phyloP scores from a whole-genome alignment of 805 yeast genomes.

The Cyberlindnera xylosilytica region DNA sequence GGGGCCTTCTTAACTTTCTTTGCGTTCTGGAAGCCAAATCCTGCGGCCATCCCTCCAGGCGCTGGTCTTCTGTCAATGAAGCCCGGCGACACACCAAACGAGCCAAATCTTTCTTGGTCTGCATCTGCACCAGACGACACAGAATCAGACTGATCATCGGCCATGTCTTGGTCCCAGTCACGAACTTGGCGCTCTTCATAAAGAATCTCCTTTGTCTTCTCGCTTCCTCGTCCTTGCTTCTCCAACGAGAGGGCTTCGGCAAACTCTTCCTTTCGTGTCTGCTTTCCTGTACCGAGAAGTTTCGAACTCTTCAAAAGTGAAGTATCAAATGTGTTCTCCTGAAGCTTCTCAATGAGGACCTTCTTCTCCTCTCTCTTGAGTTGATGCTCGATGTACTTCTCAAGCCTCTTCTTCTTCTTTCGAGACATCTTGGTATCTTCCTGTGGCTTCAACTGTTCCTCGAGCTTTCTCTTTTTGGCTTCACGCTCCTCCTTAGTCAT shows the following conservation, averaged over 20 bases:
- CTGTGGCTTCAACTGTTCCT: conserved; percentile 54
- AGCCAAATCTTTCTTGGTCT: conserved; percentile 24
- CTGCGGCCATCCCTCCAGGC: conserved; percentile 59
- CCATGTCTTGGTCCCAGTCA: conserved; percentile 52
- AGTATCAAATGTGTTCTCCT: conserved; percentile 64
- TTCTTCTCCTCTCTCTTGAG: conserved; percentile 85
- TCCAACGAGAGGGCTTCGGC: conserved; percentile 75
- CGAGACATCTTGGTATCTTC: conserved; percentile 67
- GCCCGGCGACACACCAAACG: conserved; percentile 31
- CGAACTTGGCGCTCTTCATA: conserved; percentile 67
- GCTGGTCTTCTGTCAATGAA: conserved; percentile 74
- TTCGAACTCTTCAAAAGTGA: conserved; percentile 68
- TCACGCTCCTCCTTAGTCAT: conserved; percentile 60
- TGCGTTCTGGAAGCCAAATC: conserved; percentile 64
- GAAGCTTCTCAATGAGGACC: conserved; percentile 66
- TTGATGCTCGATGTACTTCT: conserved; percentile 91
- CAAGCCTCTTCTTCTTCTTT: conserved; percentile 74
- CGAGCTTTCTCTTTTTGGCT: conserved; percentile 62
- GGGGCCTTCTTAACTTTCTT: conserved; percentile 43
- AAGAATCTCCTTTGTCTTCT: conserved; percentile 54
- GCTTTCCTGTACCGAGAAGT: conserved; percentile 69
- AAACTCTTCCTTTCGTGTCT: conserved; percentile 65
- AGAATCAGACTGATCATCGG: conserved; percentile 15
- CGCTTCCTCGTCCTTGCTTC: conserved; percentile 66
- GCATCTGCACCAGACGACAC: conserved; percentile 13